These are phyloP conservation scores for Dianthus caryophyllus DNA, from an alignment of 148 eudicot genomes.

Conservation along the genomic window DNA sequence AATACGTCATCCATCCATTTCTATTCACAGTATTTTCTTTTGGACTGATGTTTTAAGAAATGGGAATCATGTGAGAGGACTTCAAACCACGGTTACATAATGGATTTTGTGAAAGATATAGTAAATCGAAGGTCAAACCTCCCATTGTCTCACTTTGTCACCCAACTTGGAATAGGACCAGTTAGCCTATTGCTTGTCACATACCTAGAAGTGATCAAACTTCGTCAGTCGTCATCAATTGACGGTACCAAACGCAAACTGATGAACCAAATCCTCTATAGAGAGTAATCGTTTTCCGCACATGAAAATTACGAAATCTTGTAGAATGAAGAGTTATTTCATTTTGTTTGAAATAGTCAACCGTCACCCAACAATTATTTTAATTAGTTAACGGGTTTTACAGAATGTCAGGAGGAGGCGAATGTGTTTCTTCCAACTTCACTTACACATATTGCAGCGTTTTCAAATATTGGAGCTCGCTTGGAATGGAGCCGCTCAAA, in stretches of 20 bases:
- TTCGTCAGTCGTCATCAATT: neutral
- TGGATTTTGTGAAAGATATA: neutral
- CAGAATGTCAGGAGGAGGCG: neutral
- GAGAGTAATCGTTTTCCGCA: neutral
- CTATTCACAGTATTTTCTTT: too few species aligned
- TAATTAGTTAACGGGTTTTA: neutral
- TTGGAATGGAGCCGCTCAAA: slow-evolving; percentile 42
- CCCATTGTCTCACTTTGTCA: slow-evolving; percentile 21
- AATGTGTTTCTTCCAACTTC: neutral
- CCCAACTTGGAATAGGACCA: slow-evolving; percentile 52
- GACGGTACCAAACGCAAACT: neutral
- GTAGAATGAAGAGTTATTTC: neutral
- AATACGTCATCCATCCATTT: too few species aligned
- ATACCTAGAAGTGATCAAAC: slow-evolving; percentile 35
- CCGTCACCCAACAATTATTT: neutral
- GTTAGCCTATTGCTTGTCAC: slow-evolving; percentile 45
- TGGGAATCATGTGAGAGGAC: too few species aligned
- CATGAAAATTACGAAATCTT: too few species aligned
- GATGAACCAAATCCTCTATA: neutral
- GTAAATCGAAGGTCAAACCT: slow-evolving; percentile 11
- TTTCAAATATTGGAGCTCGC: slow-evolving; percentile 7
- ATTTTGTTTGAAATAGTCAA: neutral
- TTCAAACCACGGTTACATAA: too few species aligned
- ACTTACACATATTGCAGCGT: slow-evolving; percentile 36
- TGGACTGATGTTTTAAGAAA: too few species aligned